Conservation (phyloP, 257 asterid species). For the Petunia axillaris region DNA sequence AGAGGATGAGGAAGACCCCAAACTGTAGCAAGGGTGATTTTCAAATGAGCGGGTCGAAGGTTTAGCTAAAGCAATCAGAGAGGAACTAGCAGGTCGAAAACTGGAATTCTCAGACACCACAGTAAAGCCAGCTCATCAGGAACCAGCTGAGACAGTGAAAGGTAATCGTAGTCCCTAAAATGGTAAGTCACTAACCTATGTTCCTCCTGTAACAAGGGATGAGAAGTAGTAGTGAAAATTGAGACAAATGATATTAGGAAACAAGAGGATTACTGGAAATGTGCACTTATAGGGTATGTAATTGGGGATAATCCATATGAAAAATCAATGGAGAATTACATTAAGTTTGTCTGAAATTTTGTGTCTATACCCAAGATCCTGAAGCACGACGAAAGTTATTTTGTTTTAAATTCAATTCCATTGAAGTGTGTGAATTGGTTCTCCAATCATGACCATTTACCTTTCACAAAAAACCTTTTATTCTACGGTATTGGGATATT, state of each 20-base stretch:
- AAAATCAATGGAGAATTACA: background rate
- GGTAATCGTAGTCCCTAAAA: too few relatives aligned
- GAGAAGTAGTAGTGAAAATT: background rate
- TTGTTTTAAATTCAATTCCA: too few relatives aligned
- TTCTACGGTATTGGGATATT: background rate
- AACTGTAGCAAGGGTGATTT: too few relatives aligned
- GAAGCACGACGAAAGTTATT: background rate
- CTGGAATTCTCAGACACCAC: too few relatives aligned
- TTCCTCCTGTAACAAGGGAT: background rate
- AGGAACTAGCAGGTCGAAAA: too few relatives aligned
- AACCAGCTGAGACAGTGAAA: too few relatives aligned
- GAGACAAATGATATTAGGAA: background rate
- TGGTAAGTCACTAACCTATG: background rate
- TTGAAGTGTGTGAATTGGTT: background rate
- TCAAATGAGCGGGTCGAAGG: too few relatives aligned
- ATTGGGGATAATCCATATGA: background rate
- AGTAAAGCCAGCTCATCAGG: too few relatives aligned
- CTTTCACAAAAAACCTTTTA: background rate
- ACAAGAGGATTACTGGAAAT: background rate
- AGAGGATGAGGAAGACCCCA: too few relatives aligned
- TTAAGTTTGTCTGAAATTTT: background rate
- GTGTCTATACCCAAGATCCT: background rate
- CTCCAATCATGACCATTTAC: background rate
- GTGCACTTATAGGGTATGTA: background rate
- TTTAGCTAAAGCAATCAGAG: too few relatives aligned